Conservation (phyloP, 768 basidiomycete genomes). For the Tricholoma hemisulphureum region DNA sequence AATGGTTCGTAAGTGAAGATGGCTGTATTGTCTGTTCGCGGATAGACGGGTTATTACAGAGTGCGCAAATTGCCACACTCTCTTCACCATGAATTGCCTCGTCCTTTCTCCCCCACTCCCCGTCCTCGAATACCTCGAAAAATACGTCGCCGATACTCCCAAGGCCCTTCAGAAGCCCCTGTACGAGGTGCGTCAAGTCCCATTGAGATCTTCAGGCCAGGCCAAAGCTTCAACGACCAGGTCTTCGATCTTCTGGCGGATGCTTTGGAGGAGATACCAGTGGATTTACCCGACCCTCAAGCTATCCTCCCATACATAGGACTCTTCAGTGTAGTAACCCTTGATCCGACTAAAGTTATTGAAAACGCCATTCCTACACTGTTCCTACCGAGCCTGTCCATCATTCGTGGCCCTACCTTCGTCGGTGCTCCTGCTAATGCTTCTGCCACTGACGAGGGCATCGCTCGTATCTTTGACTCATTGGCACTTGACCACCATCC, state of each 20-base stretch:
- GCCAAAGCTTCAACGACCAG: background rate
- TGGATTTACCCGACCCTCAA: too few species aligned
- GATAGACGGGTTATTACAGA: background rate
- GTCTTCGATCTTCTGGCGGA: background rate
- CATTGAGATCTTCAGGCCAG: background rate
- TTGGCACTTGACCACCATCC: background rate
- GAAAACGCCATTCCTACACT: background rate
- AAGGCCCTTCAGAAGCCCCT: background rate
- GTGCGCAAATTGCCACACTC: background rate
- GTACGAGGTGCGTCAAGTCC: background rate
- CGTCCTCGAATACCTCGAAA: background rate
- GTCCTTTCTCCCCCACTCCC: background rate
- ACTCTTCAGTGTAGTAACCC: background rate
- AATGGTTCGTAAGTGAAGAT: background rate
- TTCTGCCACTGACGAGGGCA: background rate
- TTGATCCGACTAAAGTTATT: background rate
- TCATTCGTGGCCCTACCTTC: background rate
- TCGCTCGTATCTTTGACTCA: background rate
- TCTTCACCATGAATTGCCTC: background rate
- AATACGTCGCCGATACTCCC: background rate
- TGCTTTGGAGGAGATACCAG: background rate
- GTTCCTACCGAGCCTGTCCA: background rate
- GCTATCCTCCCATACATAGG: background rate
- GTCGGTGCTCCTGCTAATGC: background rate
- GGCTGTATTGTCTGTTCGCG: background rate